phyloP scores from a whole-genome alignment of 345 rosid species.

The Anastatica hierochuntica region DNA sequence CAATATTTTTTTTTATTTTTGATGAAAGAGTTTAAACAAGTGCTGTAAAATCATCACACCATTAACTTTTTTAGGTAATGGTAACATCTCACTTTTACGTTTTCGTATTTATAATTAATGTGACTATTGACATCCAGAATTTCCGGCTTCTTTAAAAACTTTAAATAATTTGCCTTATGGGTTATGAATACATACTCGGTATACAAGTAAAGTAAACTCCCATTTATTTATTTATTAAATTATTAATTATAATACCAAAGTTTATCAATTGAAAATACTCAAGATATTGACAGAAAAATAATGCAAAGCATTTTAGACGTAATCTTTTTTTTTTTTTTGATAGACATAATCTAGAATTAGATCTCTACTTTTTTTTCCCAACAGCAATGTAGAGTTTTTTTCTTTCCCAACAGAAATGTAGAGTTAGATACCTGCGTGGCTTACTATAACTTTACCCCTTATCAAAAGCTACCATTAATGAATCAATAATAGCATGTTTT shows the following conservation, averaged over 20 bases:
- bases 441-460: too few relatives aligned
- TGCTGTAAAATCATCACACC: conserved; percentile 19
- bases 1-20: not conserved
- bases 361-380: too few relatives aligned
- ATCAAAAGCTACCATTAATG: too few relatives aligned
- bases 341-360: too few relatives aligned
- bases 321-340: conserved; percentile 3
- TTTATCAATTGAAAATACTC: too few relatives aligned
- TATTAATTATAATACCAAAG: too few relatives aligned
- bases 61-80: conserved; percentile 23
- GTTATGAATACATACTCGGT: not conserved
- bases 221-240: too few relatives aligned
- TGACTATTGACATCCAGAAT: conserved; percentile 21
- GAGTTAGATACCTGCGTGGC: too few relatives aligned
- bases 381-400: too few relatives aligned
- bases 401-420: too few relatives aligned
- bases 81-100: conserved; percentile 22
- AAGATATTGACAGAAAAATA: not conserved
- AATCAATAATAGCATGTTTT: too few relatives aligned
- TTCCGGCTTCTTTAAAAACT: conserved; percentile 13
- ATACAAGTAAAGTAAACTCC: not conserved
- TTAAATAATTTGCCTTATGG: conserved; percentile 1
- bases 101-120: conserved; percentile 13
- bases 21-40: not conserved
- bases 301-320: not conserved